These are phyloP conservation scores for Metschnikowia sp. DNA, from an alignment of 805 yeast genomes.

Conservation along the genomic window DNA sequence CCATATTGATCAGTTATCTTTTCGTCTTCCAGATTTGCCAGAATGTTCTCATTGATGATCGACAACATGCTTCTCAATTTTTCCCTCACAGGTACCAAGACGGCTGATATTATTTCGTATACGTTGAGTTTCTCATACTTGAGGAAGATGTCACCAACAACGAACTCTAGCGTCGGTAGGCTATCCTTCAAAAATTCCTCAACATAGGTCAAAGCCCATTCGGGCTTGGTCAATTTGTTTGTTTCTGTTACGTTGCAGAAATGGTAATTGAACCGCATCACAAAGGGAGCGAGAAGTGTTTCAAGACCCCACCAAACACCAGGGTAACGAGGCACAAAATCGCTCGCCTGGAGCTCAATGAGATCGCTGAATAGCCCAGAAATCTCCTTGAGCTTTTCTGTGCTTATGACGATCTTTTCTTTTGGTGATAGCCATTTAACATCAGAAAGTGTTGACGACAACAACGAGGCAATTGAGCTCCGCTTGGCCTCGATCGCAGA, in stretches of 20 bases:
- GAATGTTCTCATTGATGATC: constrained; percentile 23
- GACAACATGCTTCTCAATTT: constrained; percentile 35
- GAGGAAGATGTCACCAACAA: constrained; percentile 34
- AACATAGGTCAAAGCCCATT: constrained; percentile 59
- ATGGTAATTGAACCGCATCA: constrained; percentile 55
- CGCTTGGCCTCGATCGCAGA: neutral
- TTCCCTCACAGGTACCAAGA: constrained; percentile 44
- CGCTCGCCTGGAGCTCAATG: constrained; percentile 31
- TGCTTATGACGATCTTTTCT: constrained; percentile 11
- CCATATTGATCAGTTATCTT: constrained; percentile 35
- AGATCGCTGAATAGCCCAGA: constrained; percentile 14
- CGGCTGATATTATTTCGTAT: constrained; percentile 42
- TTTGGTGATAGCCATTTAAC: constrained; percentile 25
- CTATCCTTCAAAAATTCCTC: constrained; percentile 42
- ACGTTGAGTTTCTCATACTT: constrained; percentile 26
- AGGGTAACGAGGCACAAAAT: constrained; percentile 28
- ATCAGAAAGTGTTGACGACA: constrained; percentile 13
- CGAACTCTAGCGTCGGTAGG: constrained; percentile 35
- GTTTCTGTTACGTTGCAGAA: constrained; percentile 56
- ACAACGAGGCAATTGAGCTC: constrained; percentile 10
- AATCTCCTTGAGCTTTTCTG: constrained; percentile 11
- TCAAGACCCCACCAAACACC: constrained; percentile 50
- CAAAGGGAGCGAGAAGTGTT: constrained; percentile 43
- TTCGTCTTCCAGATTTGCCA: constrained; percentile 16
- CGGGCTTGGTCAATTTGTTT: constrained; percentile 64